Base-by-base conservation (phyloP, 495 filamentous ascomycete species). In the Barbatosphaeria neglecta region DNA sequence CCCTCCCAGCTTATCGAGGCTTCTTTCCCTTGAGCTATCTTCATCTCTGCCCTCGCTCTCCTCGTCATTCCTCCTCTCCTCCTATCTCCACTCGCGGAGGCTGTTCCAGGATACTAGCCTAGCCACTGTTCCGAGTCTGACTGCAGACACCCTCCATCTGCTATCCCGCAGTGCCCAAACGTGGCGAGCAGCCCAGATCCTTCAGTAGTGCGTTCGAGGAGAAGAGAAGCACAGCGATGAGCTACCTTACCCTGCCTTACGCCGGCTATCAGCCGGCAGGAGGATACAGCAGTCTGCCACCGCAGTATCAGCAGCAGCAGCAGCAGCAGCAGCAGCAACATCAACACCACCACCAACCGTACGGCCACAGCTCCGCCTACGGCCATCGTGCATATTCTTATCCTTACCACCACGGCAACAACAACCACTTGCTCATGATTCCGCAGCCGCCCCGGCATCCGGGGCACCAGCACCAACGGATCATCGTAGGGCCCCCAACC, bases 401-500 rank as follows among this genome's bases (percentile, higher is more conserved):
- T n/a, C 20, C 39, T 23, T 41, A 41, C 39, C 20, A 22, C 39
- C 6, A 39, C 33, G 44, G 23, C 22, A 33, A 38, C 39, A 24
- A 39, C 33, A 33, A 37, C 22, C 44, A 38, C 31, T 37, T 46
- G 28, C 33, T 22, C 39, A 16, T 41, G 39, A 25, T 41, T 10
- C 20, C 39, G 20, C 39, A 18, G 13, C 15, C 22, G 13, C 31
- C 31, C 4, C 31, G 13, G 16, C 31, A 35, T n/a, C 31, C 31
- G 3, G 4, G 13, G 9, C 7, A 16, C 39, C 39, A 41, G 20
- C 22, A 41, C 39, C 51, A 39, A 37, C 45, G 13, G 52, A 40
- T 37, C 22, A 54, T 64, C 59, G 50, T 63, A 51, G 46, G 61
- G 44, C 53, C 60, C 19, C 44, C 50, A 4, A 47, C 60, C 20